These are phyloP conservation scores for Lasiosphaeriaceae sp. DNA, from an alignment of 495 filamentous ascomycete species.

Conservation along the genomic window DNA sequence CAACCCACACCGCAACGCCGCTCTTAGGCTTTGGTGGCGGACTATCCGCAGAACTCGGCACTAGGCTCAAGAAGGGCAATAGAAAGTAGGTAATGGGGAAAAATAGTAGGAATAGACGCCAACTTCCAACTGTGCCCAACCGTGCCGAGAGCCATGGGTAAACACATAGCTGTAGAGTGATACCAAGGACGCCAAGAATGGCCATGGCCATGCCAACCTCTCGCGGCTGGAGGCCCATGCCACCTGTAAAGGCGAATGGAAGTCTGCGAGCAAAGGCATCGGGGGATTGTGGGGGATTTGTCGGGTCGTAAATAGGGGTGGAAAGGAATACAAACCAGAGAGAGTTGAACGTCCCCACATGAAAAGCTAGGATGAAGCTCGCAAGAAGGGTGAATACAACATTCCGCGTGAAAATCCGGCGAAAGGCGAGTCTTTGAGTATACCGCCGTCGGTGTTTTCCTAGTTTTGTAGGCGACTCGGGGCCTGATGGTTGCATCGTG, in stretches of 20 bases:
- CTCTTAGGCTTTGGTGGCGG: slow-evolving; percentile 58
- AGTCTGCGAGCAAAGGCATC: slow-evolving; percentile 40
- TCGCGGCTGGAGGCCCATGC: slow-evolving; percentile 69
- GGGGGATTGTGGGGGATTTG: slow-evolving; percentile 24
- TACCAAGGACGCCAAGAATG: slow-evolving; percentile 72
- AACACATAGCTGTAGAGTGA: slow-evolving; percentile 70
- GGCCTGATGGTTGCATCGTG: background rate
- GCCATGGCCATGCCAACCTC: slow-evolving; percentile 75
- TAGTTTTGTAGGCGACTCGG: background rate
- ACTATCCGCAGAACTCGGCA: slow-evolving; percentile 55
- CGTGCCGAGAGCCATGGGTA: slow-evolving; percentile 66
- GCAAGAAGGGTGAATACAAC: slow-evolving; percentile 61
- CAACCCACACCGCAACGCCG: slow-evolving; percentile 62
- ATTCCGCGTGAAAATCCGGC: slow-evolving; percentile 75
- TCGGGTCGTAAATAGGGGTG: slow-evolving; percentile 63
- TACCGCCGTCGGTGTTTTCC: slow-evolving; percentile 26
- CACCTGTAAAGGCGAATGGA: slow-evolving; percentile 75
- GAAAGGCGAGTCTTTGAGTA: slow-evolving; percentile 56
- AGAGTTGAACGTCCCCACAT: slow-evolving; percentile 79
- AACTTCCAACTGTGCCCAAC: slow-evolving; percentile 65
- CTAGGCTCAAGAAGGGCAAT: slow-evolving; percentile 66
- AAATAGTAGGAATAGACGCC: slow-evolving; percentile 61
- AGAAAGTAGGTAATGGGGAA: slow-evolving; percentile 74
- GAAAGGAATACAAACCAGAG: slow-evolving; percentile 84
- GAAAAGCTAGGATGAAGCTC: slow-evolving; percentile 68